Base-by-base conservation (phyloP, 2,329 filamentous ascomycete species). In the Trichophyton benhamiae region DNA sequence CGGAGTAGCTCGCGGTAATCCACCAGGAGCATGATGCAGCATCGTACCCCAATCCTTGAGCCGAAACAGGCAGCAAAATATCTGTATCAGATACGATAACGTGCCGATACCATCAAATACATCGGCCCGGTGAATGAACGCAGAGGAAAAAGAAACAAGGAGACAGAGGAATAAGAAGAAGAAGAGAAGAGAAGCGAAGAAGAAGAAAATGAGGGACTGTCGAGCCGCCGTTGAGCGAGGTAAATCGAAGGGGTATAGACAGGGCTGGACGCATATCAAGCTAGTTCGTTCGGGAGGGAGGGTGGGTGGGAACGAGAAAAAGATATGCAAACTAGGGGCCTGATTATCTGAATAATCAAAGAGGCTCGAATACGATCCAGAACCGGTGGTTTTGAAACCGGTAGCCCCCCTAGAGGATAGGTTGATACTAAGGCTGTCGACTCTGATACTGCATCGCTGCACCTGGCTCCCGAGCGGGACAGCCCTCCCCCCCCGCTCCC, bases 361-460 rank as follows among this genome's bases (percentile, higher is more conserved):
- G 49, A 53, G 49, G 49, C 49, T 53, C 49, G 49, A 53, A 53
- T 53, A 53, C 49, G 49, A 53, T 53, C 49, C 49, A 53, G 49
- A 53, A 53, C 49, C 49, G 30, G 49, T 11, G 49, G 7, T 33
- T 53, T 53, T 53, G 49, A 53, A 53, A 53, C 49, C 25, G 22
- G 9, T 33, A 52, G 7, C 46, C 46, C 38, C 42, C 44, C 44
- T 48, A 20, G 44, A 22, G 11, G 17, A 20, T 20, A 30, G 27
- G 49, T 52, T 53, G 49, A 53, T 15, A n/a, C 49, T 30, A 25
- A 30, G 22, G 49, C 49, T 53, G 27, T 25, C 49, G 11, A 53
- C 49, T 53, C 49, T 53, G 49, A 53, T 53, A 53, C 49, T 22
- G 49, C 13, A 20, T 53, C 3, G 46, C 46, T 53, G 49, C 49